Evolutionary conservation across 208 protist species (phyloP).

Genomic region (Leishmania tropica): DNA sequence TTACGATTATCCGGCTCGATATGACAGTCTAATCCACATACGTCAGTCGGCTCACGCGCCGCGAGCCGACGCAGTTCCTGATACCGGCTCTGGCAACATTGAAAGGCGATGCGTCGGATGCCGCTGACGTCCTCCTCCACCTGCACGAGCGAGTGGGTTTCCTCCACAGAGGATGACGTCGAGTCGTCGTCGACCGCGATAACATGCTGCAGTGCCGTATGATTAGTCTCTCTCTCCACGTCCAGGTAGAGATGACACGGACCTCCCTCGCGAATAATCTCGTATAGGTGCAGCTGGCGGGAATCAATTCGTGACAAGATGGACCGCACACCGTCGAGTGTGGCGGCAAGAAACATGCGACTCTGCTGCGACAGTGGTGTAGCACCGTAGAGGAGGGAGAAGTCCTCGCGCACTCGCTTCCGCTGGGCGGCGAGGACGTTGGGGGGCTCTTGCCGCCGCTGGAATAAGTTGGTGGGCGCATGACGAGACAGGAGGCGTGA

Average conservation of each 20-base stretch:
- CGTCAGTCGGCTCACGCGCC: conserved; percentile 14
- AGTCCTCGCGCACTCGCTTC: conserved; percentile 46
- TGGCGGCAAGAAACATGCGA: conserved; percentile 80
- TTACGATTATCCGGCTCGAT: conserved; percentile 42
- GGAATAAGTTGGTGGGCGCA: conserved; percentile 18
- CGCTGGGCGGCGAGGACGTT: neutral
- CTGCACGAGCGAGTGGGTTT: conserved; percentile 13
- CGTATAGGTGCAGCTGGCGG: conserved; percentile 79
- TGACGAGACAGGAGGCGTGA: conserved; percentile 42
- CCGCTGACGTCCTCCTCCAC: conserved; percentile 9
- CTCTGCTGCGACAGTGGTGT: conserved; percentile 62
- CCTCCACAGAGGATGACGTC: conserved; percentile 21
- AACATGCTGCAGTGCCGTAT: conserved; percentile 22
- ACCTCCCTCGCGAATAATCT: conserved; percentile 72
- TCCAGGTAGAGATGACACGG: conserved; percentile 89
- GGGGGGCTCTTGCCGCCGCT: neutral
- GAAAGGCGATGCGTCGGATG: conserved; percentile 9
- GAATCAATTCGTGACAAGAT: conserved; percentile 47
- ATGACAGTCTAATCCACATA: conserved; percentile 56
- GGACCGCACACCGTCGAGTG: conserved; percentile 25
- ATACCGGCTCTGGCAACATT: conserved; percentile 15
- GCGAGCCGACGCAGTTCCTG: conserved; percentile 18
- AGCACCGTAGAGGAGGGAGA: conserved; percentile 65
- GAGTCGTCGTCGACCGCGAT: conserved; percentile 31
- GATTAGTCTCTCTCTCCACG: conserved; percentile 72